Evolutionary conservation across 2,329 filamentous ascomycete species (phyloP).

Genomic region (Penicillium crustosum): DNA sequence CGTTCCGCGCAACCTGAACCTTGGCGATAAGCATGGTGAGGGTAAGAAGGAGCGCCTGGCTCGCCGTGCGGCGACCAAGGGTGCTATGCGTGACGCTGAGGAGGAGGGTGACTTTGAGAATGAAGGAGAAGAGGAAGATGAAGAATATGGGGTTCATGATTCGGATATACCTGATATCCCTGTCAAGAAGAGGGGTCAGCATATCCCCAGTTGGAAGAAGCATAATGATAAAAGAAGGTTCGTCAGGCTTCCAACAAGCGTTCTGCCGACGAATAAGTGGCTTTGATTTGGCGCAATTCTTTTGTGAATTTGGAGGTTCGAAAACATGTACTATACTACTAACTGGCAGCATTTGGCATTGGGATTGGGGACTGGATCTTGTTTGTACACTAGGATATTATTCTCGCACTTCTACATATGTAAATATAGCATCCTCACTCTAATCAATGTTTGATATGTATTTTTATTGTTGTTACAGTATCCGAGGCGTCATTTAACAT

Average conservation of each 20-base stretch:
- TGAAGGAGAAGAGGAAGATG: slow-evolving; percentile 29
- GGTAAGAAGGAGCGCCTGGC: slow-evolving; percentile 43
- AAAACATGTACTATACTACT: slow-evolving; percentile 16
- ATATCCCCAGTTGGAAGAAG: slow-evolving; percentile 45
- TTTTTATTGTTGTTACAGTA: neutral
- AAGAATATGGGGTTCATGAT: slow-evolving; percentile 26
- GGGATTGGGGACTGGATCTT: slow-evolving; percentile 12
- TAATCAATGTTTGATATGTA: neutral
- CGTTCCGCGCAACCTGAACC: slow-evolving; percentile 59
- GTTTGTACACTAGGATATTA: slow-evolving; percentile 24
- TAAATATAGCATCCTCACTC: slow-evolving; percentile 31
- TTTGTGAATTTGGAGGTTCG: slow-evolving; percentile 3
- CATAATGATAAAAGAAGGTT: slow-evolving; percentile 45
- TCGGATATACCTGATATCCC: slow-evolving; percentile 19
- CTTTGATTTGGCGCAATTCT: neutral
- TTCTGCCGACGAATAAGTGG: slow-evolving; percentile 14
- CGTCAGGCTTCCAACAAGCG: slow-evolving; percentile 45
- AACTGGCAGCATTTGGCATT: slow-evolving; percentile 14
- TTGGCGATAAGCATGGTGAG: slow-evolving; percentile 53
- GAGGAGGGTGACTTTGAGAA: slow-evolving; percentile 24
- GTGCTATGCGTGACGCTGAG: slow-evolving; percentile 18
- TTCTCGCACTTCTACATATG: slow-evolving; percentile 19
- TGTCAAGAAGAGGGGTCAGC: slow-evolving; percentile 35
- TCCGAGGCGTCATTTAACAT: neutral
- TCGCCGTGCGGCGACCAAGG: slow-evolving; percentile 35